Base-by-base conservation (phyloP, 2,329 filamentous ascomycete genomes). In the Verruconis gallopava region DNA sequence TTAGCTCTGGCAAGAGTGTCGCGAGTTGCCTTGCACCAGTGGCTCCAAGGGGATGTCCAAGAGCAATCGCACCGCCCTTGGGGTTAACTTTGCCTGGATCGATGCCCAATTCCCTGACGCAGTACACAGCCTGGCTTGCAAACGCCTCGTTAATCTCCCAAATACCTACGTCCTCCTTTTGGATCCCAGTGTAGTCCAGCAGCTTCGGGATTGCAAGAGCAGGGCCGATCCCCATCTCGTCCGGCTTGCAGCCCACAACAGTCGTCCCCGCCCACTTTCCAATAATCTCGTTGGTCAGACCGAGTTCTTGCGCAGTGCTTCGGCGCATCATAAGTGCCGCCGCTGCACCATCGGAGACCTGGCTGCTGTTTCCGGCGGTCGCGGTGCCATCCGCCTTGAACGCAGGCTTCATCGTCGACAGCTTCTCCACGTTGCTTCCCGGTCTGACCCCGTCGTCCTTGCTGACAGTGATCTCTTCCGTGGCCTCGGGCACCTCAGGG, bases 141-240 rank as follows among this genome's bases (percentile, higher is more conserved):
- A 79, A 79, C 12, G 75, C 75, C 72, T 95, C 88, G 60, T 95
- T 95, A 61, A 95, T 81, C 68, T 95, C 88, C 86, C 86, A 95
- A 6, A 91, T 67, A 25, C 79, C 73, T 0, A 96, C 75, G 44
- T 95, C 85, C 2, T 69, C 66, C 11, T 67, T 78, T 34, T 63
- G 56, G 12, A 95, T 58, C 1, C 79, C 84, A 1, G 80, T 73
- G 46, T 75, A 73, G 14, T 66, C 59, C n/a, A 95, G 68, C 15
- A 94, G 68, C 57, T 80, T 82, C 4, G 88, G 88, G 40, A 95
- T 89, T 0, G 85, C 88, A 20, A 93, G 56, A 0, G 85, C 85
- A 0, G 89, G 88, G 0, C 89, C 88, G 44, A 95, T 70, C 30
- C 89, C 88, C 89, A 96, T 95, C 70, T 94, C 86, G 55, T 93